Base-by-base conservation (phyloP, 192 early-diverging fungal genomes). In the Diversispora eburnea region DNA sequence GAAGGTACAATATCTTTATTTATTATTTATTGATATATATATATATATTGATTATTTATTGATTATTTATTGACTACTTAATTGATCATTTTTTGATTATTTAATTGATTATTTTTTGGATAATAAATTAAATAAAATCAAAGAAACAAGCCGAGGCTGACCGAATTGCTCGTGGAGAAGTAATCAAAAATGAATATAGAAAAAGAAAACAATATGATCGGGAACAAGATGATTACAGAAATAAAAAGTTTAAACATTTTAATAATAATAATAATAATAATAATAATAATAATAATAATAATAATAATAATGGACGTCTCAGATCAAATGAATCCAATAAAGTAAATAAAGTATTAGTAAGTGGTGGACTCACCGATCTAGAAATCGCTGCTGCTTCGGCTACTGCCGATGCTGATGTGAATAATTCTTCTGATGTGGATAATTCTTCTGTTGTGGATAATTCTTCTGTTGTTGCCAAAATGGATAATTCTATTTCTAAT, bases 1-100 rank as follows among this genome's bases (percentile, higher is more conserved):
- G 60, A 94, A 94, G 65, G 86, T 88, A 75, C 15, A 43, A n/a
- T 19, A n/a, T 51, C 1, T 41, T 8, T n/a, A 45, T 47, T 42
- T n/a, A 46, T 47, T 15, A 0, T 15, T 49, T 47, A 48, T 49
- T 47, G 10, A 41, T 67, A 51, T 46, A 67, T 22, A 49, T 25
- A 67, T 8, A n/a, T n/a, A n/a, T n/a, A n/a, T n/a, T n/a, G n/a
- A n/a, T n/a, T 45, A 48, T 45, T 9, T 66, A 66, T 64, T 64
- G n/a, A n/a, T n/a, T n/a, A n/a, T n/a, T 64, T 46, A 17, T 22
- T 7, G 1, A 13, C 8, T 66, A 66, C 2, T 33, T 33, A 33
- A 33, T 33, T 33, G 25, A 33, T 33, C 2, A 33, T 33, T 33
- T 33, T 1, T 33, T 33, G 25, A 33, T 33, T 33, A 2, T 33